Evolutionary conservation across 371 early-diverging fungal species (phyloP).

Genomic region (Lichtheimia hyalospora): DNA sequence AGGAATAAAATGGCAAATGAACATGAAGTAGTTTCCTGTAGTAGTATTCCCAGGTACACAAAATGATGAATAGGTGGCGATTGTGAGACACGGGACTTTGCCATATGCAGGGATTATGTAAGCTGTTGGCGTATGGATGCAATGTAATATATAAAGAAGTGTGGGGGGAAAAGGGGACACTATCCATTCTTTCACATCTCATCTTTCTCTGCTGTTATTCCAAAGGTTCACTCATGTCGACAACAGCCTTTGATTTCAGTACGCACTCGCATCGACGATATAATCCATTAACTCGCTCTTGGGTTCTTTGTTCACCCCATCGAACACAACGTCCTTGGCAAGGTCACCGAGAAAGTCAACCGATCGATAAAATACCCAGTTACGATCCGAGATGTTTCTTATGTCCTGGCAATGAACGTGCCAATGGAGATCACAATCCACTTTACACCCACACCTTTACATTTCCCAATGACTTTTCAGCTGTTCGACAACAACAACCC

Average conservation of each 20-base stretch:
- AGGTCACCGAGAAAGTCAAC: slow-evolving; percentile 67
- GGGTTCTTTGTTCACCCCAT: slow-evolving; percentile 95
- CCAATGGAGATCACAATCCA: slow-evolving; percentile 75
- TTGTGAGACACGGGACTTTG: slow-evolving; percentile 5
- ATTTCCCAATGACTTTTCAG: slow-evolving; percentile 91
- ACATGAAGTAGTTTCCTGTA: no score
- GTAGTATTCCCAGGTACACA: background rate
- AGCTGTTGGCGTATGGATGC: background rate
- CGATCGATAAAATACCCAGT: slow-evolving; percentile 45
- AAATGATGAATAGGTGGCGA: background rate
- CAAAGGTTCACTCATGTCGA: background rate
- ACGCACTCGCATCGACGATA: slow-evolving; percentile 82
- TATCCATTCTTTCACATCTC: background rate
- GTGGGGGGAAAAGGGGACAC: background rate
- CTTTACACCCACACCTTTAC: slow-evolving; percentile 72
- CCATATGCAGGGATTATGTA: slow-evolving; percentile 2
- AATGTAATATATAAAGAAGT: background rate
- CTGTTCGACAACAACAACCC: slow-evolving; percentile 71
- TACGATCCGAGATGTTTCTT: slow-evolving; percentile 86
- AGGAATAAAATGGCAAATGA: no score
- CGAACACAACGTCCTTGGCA: slow-evolving; percentile 94
- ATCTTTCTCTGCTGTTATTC: background rate
- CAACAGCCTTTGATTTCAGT: slow-evolving; percentile 31
- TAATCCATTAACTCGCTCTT: slow-evolving; percentile 86
- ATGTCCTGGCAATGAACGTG: slow-evolving; percentile 85